Evolutionary conservation across 768 basidiomycete species (phyloP).

Genomic region (Coprinellus aureogranulatus): DNA sequence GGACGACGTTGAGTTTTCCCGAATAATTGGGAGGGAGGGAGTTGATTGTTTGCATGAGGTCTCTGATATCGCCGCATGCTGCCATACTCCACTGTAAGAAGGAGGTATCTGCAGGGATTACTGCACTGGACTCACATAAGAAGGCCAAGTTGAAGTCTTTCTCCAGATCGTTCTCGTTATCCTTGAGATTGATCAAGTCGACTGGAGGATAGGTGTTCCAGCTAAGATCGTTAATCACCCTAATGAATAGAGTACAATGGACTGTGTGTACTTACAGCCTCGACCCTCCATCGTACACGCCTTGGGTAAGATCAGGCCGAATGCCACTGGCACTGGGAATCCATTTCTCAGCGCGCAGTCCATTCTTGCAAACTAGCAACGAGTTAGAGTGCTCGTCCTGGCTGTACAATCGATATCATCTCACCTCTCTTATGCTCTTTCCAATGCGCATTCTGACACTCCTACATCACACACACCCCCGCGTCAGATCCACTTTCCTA

Average conservation of each 20-base stretch:
- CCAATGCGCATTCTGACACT: background rate
- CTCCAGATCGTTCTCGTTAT: background rate
- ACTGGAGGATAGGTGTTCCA: background rate
- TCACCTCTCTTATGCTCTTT: background rate
- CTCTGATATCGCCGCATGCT: conserved; percentile 1
- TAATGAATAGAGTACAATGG: no score
- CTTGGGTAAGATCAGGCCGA: background rate
- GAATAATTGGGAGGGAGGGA: conserved; percentile 22
- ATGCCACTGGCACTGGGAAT: background rate
- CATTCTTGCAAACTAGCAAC: conserved; percentile 1
- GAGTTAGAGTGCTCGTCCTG: background rate
- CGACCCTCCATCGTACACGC: background rate
- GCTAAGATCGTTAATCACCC: background rate
- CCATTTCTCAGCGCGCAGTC: background rate
- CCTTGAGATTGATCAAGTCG: background rate
- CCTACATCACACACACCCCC: no score
- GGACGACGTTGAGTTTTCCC: background rate
- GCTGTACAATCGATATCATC: background rate
- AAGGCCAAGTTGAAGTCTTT: background rate
- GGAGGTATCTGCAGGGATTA: background rate
- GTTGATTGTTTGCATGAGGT: conserved; percentile 3
- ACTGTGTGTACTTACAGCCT: no score
- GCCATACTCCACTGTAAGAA: no score
- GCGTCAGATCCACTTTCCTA: no score
- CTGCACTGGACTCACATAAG: background rate